phyloP scores from a whole-genome alignment of 257 asterid species.

The Capsicum pubescens region DNA sequence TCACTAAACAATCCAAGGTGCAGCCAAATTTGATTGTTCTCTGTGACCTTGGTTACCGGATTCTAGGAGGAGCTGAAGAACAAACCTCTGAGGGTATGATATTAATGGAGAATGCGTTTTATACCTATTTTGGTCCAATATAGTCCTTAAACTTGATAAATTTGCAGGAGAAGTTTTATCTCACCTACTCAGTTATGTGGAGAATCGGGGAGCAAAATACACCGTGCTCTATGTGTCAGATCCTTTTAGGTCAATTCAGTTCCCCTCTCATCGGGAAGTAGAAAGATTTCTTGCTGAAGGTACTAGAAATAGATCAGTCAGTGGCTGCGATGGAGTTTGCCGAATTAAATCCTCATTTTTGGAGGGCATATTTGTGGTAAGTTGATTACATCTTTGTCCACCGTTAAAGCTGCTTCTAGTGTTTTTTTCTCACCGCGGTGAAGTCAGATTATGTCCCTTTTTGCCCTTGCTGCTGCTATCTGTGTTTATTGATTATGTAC shows the following conservation, averaged over 20 bases:
- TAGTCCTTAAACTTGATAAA: constrained; percentile 35
- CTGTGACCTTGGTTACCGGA: constrained; percentile 61
- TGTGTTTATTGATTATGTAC: constrained; percentile 19
- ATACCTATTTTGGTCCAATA: constrained; percentile 25
- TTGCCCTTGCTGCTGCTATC: constrained; percentile 9
- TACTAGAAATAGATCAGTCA: constrained; percentile 52
- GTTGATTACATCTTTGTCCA: constrained; percentile 33
- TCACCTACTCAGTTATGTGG: constrained; percentile 63
- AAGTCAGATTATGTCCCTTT: neutral
- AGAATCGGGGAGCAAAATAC: constrained; percentile 76
- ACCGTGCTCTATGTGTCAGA: constrained; percentile 76
- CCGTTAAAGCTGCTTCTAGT: constrained; percentile 21
- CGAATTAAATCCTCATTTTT: constrained; percentile 84
- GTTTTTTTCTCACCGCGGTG: neutral
- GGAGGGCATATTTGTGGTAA: constrained; percentile 92
- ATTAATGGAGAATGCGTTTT: constrained; percentile 20
- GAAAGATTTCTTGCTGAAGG: constrained; percentile 95
- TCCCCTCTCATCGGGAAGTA: constrained; percentile 52
- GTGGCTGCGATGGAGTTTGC: constrained; percentile 91
- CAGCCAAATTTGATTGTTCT: constrained; percentile 67
- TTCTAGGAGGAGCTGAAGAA: constrained; percentile 47
- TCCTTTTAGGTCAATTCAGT: constrained; percentile 59
- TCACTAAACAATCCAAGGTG: constrained; percentile 52
- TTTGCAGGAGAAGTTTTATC: constrained; percentile 78
- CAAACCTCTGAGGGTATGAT: constrained; percentile 65